These are phyloP conservation scores for Neopestalotiopsis sp. DNA, from an alignment of 2,329 filamentous ascomycete genomes.

Conservation along the genomic window DNA sequence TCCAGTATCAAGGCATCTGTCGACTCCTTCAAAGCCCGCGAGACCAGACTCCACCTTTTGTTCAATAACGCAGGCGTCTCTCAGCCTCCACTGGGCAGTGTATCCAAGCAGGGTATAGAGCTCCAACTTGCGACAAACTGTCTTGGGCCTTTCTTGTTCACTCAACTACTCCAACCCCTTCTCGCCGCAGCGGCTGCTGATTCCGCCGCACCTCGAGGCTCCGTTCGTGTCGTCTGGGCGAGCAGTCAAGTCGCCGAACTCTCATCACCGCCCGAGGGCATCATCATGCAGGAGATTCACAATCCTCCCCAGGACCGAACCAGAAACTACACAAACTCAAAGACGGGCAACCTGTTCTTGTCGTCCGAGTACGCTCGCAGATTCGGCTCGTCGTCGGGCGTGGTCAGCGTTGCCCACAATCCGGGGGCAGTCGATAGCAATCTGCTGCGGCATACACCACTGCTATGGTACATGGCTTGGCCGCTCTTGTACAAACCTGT, in stretches of 20 bases:
- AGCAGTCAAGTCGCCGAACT: background rate
- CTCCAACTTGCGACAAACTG: slow-evolving; percentile 37
- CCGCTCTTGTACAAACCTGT: background rate
- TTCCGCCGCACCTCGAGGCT: slow-evolving; percentile 21
- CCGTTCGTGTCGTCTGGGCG: slow-evolving; percentile 15
- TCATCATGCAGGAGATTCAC: background rate
- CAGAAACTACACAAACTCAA: background rate
- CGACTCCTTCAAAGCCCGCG: background rate
- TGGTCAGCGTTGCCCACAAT: background rate
- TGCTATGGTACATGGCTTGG: background rate
- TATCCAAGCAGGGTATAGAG: slow-evolving; percentile 36
- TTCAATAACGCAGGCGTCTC: background rate
- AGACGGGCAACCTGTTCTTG: background rate
- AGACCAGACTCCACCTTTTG: background rate
- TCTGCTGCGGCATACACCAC: background rate
- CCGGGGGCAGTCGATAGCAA: background rate
- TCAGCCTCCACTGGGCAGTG: background rate
- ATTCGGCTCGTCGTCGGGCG: background rate
- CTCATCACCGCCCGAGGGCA: background rate
- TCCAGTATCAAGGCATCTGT: background rate
- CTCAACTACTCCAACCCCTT: slow-evolving; percentile 32
- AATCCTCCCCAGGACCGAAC: background rate
- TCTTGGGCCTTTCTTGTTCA: slow-evolving; percentile 37
- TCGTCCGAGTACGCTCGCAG: background rate
- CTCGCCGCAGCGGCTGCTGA: slow-evolving; percentile 30